Base-by-base conservation (phyloP, 768 basidiomycete genomes). In the Lyophyllum shimeji region DNA sequence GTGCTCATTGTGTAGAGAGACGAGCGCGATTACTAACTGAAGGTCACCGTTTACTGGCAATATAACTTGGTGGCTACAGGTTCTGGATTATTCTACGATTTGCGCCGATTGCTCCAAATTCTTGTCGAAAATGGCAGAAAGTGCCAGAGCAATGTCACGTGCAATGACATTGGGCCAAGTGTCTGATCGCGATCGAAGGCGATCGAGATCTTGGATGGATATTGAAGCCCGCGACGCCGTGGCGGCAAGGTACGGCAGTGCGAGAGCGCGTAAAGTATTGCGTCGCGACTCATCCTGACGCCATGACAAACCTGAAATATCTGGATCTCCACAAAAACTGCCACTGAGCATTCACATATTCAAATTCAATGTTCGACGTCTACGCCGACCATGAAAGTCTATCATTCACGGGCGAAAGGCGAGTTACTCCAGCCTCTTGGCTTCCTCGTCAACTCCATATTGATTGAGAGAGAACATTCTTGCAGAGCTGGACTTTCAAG, bases 1-100 rank as follows among this genome's bases (percentile, higher is more conserved):
- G 69, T 70, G 54, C 7, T 52, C 23, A 13, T 12, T 27, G 15
- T 9, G 29, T 9, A 40, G 17, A 37, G 34, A 37, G 27, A 37
- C 17, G 47, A 7, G 31, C 20, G 37, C 45, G 15, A 40, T 40
- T 18, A 40, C 11, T 37, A 37, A 37, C 11, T n/a, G n/a, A n/a
- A n/a, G n/a, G n/a, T n/a, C n/a, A n/a, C n/a, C 6, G 34, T 17
- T 13, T 37, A 29, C 34, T 37, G 6, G 34, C 8, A 17, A 37
- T 37, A 37, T 37, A 37, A 6, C 15, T 2, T 13, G 34, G 7
- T 13, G 12, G 3, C 34, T 37, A 5, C 34, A 37, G 12, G 23
- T 46, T 25, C 43, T 31, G 13, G 25, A 27, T 33, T 2, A 27
- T 21, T 37, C 39, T 21, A n/a, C 42, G 21, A 29, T 37, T 7